Evolutionary conservation across 2,329 filamentous ascomycete species (phyloP).

Genomic region (Neospermospora avenae): DNA sequence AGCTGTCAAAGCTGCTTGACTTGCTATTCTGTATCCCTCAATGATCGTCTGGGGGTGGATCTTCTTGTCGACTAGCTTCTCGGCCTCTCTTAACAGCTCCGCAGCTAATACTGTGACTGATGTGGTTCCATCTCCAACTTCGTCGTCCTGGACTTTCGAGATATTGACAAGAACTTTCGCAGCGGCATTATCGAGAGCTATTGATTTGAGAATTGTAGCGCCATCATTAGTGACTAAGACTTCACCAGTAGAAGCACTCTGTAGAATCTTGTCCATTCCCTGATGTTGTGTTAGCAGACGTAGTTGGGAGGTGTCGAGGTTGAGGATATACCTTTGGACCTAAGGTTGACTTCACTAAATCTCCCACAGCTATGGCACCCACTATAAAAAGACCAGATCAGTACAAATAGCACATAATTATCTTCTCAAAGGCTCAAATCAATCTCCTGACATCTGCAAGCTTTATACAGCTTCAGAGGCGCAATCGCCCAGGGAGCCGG

Average conservation of each 20-base stretch:
- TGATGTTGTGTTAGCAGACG: slow-evolving; percentile 38
- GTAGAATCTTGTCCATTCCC: slow-evolving; percentile 71
- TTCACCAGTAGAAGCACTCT: slow-evolving; percentile 90
- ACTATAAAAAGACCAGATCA: slow-evolving; percentile 45
- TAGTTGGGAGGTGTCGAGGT: background rate
- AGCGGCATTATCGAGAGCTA: slow-evolving; percentile 96
- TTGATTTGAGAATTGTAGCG: slow-evolving; percentile 96
- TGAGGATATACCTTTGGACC: slow-evolving; percentile 58
- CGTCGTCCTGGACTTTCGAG: slow-evolving; percentile 98
- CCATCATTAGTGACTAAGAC: slow-evolving; percentile 99
- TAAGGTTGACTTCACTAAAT: slow-evolving; percentile 94
- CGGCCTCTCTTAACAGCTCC: slow-evolving; percentile 91
- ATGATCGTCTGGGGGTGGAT: slow-evolving; percentile 99
- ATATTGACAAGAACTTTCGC: slow-evolving; percentile 99
- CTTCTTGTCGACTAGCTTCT: slow-evolving; percentile 96
- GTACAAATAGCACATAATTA: background rate
- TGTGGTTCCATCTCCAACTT: slow-evolving; percentile 96
- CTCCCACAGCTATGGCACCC: slow-evolving; percentile 94
- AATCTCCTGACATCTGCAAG: background rate
- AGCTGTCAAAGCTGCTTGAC: slow-evolving; percentile 78
- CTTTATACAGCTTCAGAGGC: background rate
- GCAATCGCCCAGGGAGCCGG: background rate
- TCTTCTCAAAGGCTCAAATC: too few relatives aligned
- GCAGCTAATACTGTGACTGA: slow-evolving; percentile 96
- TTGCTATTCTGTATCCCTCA: slow-evolving; percentile 97